Base-by-base conservation (phyloP, 208 protist genomes). In the Trypanosoma melophagium region DNA sequence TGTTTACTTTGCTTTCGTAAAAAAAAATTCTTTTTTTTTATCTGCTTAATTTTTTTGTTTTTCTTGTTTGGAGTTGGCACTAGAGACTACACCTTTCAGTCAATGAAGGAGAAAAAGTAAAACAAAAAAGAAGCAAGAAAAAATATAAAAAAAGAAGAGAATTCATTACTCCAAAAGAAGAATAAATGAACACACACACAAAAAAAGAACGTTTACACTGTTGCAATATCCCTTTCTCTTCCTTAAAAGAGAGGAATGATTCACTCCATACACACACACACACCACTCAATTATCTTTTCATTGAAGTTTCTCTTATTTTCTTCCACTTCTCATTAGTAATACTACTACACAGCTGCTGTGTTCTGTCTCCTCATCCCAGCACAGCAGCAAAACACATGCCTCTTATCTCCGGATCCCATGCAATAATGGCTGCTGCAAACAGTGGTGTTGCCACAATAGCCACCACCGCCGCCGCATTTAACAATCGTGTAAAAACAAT, bases 401-500 rank as follows among this genome's bases (percentile, higher is more conserved):
- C n/a, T n/a, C 76, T 65, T 53, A 86, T 67, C 44, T 80, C 76
- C 14, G 47, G 25, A 40, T 86, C 80, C 10, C 58, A 66, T n/a
- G 16, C 35, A 7, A 80, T 54, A 40, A 86, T 57, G 3, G 70
- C 55, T 10, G 59, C 66, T 3, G 58, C 64, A 64, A 83, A 86
- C 44, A 57, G 22, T 22, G 71, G 22, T 8, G 62, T 62, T 4
- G 67, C 25, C 0, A 35, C 57, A 3, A 54, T 49, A 35, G 78
- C 25, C 7, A 57, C 13, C 16, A 69, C 47, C 17, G 71, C 22
- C 12, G 69, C 44, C 4, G 66, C 24, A 4, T 65, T 13, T 44
- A 64, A 19, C 14, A 17, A 45, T 28, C 80, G 71, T 0, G 72
- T 81, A 8, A 71, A 19, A 13, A 60, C 63, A 19, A 79, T 73